Base-by-base conservation (phyloP, 2,329 filamentous ascomycete species). In the Sporothrix pseudoabietina region DNA sequence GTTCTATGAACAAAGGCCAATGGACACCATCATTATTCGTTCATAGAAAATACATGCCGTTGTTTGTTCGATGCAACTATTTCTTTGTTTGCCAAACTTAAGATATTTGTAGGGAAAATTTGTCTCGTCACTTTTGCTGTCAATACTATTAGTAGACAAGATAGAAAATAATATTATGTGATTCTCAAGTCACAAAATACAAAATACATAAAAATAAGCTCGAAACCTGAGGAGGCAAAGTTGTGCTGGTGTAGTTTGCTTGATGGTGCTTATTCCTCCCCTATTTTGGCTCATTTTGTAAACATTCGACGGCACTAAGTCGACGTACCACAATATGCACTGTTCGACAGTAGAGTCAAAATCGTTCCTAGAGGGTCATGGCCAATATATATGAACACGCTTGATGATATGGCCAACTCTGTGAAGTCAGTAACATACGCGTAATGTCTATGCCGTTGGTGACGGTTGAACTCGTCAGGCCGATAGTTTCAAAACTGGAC, bases 1-100 rank as follows among this genome's bases (percentile, higher is more conserved):
- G 82, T 86, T 76, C 84, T 83, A 55, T 5, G 65, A 68, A 35
- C 22, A 52, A 68, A 49, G 44, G 39, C 26, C 16, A 19, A 3
- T 22, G 47, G 6, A 35, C 3, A 30, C 9, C 3, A 10, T 22
- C 22, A 30, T 55, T 30, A 22, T 30, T 1, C 22, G 52, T 55
- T 14, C 22, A 19, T 49, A 49, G 44, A 49, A 49, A 16, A 12
- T 4, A 55, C 10, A 30, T 55, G 22, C 14, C 52, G 9, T 9
- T 55, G 26, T 30, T 55, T 55, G 52, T 55, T 55, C n/a, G 8
- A 30, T 10, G 26, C 14, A 55, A 55, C 10, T 3, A 19, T 30
- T 22, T 55, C 2, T 55, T 26, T 22, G n/a, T 10, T 6, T 10
- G 14, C 10, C 52, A 55, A 55, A 26, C 2, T 26, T 22, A 30